Evolutionary conservation across 495 filamentous ascomycete genomes (phyloP).

Genomic region (Penicillium samsonianum): DNA sequence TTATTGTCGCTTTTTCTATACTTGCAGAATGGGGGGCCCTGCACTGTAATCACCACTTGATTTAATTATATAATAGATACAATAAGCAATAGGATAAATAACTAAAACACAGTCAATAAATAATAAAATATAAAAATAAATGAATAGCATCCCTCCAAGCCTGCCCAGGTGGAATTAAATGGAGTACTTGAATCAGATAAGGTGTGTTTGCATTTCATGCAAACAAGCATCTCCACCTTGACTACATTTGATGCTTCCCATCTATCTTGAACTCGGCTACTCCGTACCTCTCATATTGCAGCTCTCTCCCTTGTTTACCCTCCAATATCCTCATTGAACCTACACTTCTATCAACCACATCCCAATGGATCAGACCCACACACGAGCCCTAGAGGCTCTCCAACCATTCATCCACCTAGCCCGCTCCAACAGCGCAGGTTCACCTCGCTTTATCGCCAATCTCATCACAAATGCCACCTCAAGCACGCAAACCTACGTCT

Average conservation of each 20-base stretch:
- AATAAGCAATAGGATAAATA: not conserved
- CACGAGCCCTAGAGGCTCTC: conserved; percentile 81
- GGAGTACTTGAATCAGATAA: conserved; percentile 13
- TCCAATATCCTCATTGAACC: not conserved
- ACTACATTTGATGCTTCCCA: conserved; percentile 19
- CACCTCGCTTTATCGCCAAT: conserved; percentile 80
- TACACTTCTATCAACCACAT: not conserved
- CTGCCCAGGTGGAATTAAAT: not conserved
- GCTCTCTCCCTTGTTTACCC: conserved; percentile 2
- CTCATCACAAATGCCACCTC: conserved; percentile 87
- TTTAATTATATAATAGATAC: not conserved
- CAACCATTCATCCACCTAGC: conserved; percentile 86
- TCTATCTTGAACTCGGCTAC: conserved; percentile 11
- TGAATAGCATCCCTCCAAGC: not conserved
- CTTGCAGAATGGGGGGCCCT: not conserved
- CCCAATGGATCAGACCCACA: conserved; percentile 73
- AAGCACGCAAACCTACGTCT: conserved; percentile 85
- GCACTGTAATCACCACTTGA: not conserved
- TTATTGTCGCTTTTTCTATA: not conserved
- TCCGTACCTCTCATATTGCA: conserved; percentile 20
- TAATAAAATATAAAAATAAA: not conserved
- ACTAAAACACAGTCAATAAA: too few relatives aligned
- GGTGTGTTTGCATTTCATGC: conserved; percentile 26
- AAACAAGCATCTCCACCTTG: conserved; percentile 20
- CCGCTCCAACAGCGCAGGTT: conserved; percentile 70